These are phyloP conservation scores for Talaromyces stipitatus DNA, from an alignment of 495 filamentous ascomycete genomes.

Conservation along the genomic window DNA sequence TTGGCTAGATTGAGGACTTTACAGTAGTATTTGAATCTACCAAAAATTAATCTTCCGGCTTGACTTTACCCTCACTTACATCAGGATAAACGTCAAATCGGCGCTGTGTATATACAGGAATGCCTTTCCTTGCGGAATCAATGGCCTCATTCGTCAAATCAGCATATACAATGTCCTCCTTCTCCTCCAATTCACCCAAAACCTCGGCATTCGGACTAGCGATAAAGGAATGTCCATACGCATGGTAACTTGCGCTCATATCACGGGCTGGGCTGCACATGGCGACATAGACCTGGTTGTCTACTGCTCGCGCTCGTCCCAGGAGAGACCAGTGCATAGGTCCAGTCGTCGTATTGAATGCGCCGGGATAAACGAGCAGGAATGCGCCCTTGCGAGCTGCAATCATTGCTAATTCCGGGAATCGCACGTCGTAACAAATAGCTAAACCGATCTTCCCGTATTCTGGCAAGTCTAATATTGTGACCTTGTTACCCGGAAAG, in stretches of 20 bases:
- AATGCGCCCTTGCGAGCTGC: conserved; percentile 80
- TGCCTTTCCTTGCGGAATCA: conserved; percentile 68
- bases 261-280: conserved; percentile 89
- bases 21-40: not conserved
- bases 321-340: conserved; percentile 84
- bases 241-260: conserved; percentile 68
- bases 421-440: conserved; percentile 96
- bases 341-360: conserved; percentile 92
- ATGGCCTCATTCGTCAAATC: conserved; percentile 67
- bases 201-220: conserved; percentile 85
- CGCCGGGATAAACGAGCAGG: conserved; percentile 82
- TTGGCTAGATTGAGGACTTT: not conserved
- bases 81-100: conserved; percentile 96
- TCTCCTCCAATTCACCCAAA: conserved; percentile 63
- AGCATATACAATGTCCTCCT: conserved; percentile 67
- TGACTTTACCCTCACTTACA: conserved; percentile 46
- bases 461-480: conserved; percentile 73
- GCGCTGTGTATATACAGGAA: conserved; percentile 78
- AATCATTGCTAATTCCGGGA: conserved; percentile 89
- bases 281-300: conserved; percentile 93
- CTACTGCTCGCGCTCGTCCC: conserved; percentile 76
- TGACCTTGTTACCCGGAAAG: conserved; percentile 70
- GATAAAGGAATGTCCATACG: conserved; percentile 85
- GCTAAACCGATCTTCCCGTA: conserved; percentile 80
- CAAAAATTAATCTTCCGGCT: conserved; percentile 14